These are phyloP conservation scores for Brasilioporus rufonigricans DNA, from an alignment of 768 basidiomycete genomes.

Conservation along the genomic window DNA sequence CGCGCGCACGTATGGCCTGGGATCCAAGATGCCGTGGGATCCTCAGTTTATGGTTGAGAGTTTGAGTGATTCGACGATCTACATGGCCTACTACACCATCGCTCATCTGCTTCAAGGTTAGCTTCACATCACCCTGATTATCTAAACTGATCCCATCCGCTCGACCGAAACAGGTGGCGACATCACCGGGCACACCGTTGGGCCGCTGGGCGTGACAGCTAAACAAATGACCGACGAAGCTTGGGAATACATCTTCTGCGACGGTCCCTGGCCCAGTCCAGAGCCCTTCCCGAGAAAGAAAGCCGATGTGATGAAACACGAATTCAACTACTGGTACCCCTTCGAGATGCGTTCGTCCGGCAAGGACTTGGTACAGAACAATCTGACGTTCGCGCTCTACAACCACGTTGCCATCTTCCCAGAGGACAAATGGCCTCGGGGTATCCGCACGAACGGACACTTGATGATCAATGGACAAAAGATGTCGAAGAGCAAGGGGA, in stretches of 20 bases:
- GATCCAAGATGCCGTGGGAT: slow-evolving; percentile 96
- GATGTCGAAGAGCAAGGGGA: slow-evolving; percentile 98
- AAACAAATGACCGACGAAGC: slow-evolving; percentile 97
- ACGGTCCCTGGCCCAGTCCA: slow-evolving; percentile 69
- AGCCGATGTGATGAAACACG: slow-evolving; percentile 80
- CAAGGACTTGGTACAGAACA: slow-evolving; percentile 95
- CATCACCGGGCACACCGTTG: slow-evolving; percentile 75
- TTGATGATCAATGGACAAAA: slow-evolving; percentile 97
- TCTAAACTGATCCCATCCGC: slow-evolving; percentile 8
- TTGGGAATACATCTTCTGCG: slow-evolving; percentile 91
- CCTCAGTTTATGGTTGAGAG: slow-evolving; percentile 95
- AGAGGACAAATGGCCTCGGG: slow-evolving; percentile 82
- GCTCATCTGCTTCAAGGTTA: slow-evolving; percentile 88
- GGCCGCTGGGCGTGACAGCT: slow-evolving; percentile 79
- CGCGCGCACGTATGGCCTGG: slow-evolving; percentile 95
- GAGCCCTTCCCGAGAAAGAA: slow-evolving; percentile 71
- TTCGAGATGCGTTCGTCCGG: slow-evolving; percentile 97
- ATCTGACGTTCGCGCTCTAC: slow-evolving; percentile 92
- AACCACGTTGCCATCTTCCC: slow-evolving; percentile 93
- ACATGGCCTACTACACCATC: slow-evolving; percentile 98
- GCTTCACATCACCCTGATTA: slow-evolving; percentile 14
- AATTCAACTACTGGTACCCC: slow-evolving; percentile 97
- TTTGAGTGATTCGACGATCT: slow-evolving; percentile 95
- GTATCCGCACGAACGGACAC: slow-evolving; percentile 95
- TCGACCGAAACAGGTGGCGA: slow-evolving; percentile 48